Evolutionary conservation across 2,329 filamentous ascomycete species (phyloP).

Genomic region (Ophiostoma piceae): DNA sequence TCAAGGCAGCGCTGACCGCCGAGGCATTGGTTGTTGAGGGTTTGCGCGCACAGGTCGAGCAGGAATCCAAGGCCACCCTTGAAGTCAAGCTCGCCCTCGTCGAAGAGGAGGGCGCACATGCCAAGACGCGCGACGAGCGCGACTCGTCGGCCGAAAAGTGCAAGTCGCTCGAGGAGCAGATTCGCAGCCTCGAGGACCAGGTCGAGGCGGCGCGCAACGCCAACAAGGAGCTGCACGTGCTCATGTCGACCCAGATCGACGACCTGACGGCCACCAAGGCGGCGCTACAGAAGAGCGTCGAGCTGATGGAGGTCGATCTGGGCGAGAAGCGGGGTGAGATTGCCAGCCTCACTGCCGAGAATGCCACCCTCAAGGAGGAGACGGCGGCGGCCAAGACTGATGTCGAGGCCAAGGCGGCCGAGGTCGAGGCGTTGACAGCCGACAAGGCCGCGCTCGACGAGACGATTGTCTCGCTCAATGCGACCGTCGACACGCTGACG

Average conservation of each 20-base stretch:
- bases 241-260: constrained; percentile 24
- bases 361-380: neutral
- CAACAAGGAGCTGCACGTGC: constrained; percentile 23
- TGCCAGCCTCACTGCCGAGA: constrained; percentile 1
- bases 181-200: constrained; percentile 22
- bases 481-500: neutral
- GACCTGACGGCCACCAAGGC: constrained; percentile 22
- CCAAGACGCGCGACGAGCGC: constrained; percentile 8
- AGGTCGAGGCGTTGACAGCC: constrained; percentile 3
- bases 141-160: constrained; percentile 10
- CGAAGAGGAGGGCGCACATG: constrained; percentile 19
- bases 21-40: neutral
- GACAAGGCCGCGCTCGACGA: constrained; percentile 14
- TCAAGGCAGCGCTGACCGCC: neutral
- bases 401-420: neutral
- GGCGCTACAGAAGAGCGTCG: constrained; percentile 16
- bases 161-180: constrained; percentile 15
- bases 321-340: neutral
- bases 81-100: constrained; percentile 17
- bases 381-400: constrained; percentile 1
- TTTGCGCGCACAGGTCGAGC: constrained; percentile 9
- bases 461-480: constrained; percentile 9
- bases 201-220: constrained; percentile 19
- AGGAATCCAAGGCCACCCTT: neutral
- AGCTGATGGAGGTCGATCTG: neutral